phyloP scores from a whole-genome alignment of 306 rosid genomes.

The Ceratonia siliqua region DNA sequence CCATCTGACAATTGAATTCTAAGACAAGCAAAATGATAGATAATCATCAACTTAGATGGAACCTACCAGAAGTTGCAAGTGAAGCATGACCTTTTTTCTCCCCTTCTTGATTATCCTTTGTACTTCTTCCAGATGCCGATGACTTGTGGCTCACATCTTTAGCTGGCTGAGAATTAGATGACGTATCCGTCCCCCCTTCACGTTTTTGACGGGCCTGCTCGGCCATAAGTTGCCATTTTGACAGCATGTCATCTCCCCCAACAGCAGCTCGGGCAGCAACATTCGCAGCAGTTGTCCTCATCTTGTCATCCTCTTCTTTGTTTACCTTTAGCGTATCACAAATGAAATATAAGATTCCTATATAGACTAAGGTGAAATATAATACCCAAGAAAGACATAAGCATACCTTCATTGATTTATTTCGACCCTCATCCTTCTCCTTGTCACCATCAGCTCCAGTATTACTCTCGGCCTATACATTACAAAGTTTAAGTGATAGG shows the following conservation, averaged over 20 bases:
- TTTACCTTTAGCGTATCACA: constrained; percentile 48
- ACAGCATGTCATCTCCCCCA: constrained; percentile 96
- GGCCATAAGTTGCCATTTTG: constrained; percentile 97
- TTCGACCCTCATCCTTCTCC: constrained; percentile 87
- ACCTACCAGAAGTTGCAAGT: constrained; percentile 50
- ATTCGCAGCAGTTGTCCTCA: constrained; percentile 97
- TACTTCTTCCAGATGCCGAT: constrained; percentile 55
- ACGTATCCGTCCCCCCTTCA: constrained; percentile 67
- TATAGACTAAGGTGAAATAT: constrained; percentile 1
- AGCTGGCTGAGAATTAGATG: constrained; percentile 67
- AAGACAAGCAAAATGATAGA: background rate
- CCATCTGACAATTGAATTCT: constrained; percentile 13
- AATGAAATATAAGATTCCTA: constrained; percentile 18
- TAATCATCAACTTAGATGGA: constrained; percentile 26
- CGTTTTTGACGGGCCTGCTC: constrained; percentile 95
- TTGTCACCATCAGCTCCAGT: constrained; percentile 71
- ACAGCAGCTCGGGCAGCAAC: constrained; percentile 99
- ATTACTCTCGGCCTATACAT: constrained; percentile 60
- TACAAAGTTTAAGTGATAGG: constrained; percentile 12
- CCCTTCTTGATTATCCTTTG: constrained; percentile 62
- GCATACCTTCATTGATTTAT: constrained; percentile 68
- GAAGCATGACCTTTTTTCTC: constrained; percentile 54
- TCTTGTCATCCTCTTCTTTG: constrained; percentile 92
- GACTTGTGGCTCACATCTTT: constrained; percentile 67
- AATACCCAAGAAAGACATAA: constrained; percentile 14